Evolutionary conservation across 73 alveolate genomes (phyloP).

Genomic region (Tetrahymena borealis): DNA sequence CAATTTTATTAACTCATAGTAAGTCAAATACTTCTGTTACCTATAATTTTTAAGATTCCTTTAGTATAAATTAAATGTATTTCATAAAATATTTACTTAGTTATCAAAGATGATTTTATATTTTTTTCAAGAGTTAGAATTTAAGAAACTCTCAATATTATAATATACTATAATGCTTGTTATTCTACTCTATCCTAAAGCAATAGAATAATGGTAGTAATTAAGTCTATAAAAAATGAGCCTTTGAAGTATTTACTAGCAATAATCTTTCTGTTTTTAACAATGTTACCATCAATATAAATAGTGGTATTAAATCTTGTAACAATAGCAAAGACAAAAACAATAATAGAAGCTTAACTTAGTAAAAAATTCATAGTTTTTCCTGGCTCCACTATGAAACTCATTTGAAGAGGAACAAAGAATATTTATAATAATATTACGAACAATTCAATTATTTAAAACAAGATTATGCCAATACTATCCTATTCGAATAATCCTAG

Average conservation of each 20-base stretch:
- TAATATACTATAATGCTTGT: not conserved
- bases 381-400: not conserved
- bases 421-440: not conserved
- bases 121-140: not conserved
- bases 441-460: not conserved
- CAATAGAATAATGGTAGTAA: not conserved
- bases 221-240: not conserved
- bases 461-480: not conserved
- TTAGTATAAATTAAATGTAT: not conserved
- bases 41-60: no score
- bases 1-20: constrained; percentile 7
- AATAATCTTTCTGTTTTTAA: not conserved
- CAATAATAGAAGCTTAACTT: not conserved
- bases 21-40: not conserved
- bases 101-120: not conserved
- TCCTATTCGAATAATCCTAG: not conserved
- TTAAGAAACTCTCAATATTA: not conserved
- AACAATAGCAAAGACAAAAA: not conserved
- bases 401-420: not conserved
- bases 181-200: not conserved
- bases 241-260: not conserved
- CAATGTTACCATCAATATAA: not conserved
- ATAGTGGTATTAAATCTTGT: not conserved
- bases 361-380: not conserved
- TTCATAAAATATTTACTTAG: not conserved